These are phyloP conservation scores for Eleusine indica DNA, from an alignment of 176 grass and related monocot species.

Conservation along the genomic window DNA sequence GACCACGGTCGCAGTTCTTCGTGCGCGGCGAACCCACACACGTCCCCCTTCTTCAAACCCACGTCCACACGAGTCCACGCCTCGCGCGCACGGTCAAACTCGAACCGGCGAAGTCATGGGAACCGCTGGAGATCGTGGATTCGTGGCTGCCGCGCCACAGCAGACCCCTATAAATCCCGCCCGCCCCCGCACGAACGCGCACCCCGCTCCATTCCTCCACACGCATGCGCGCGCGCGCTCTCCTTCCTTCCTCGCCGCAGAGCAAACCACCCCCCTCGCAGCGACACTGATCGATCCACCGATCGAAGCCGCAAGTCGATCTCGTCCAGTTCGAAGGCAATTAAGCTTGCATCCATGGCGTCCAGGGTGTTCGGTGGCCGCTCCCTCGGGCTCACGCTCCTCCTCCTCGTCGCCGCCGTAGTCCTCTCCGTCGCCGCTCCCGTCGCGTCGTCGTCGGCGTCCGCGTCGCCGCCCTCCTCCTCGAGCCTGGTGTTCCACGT, in stretches of 20 bases:
- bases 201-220: too few relatives aligned
- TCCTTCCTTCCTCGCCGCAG: too few relatives aligned
- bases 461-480: not conserved
- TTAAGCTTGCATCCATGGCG: constrained; percentile 6
- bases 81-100: not conserved
- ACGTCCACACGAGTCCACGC: not conserved
- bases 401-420: not conserved
- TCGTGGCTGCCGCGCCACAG: not conserved
- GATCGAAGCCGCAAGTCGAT: not conserved
- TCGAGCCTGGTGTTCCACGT: constrained; percentile 56
- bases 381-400: not conserved
- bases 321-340: not conserved
- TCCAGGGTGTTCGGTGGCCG: too few relatives aligned
- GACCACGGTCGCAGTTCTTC: not conserved
- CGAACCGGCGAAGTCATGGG: not conserved
- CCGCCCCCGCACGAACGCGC: not conserved
- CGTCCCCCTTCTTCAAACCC: not conserved
- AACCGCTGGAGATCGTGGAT: not conserved
- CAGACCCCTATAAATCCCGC: not conserved
- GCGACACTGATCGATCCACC: too few relatives aligned
- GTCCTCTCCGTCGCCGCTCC: constrained; percentile 23
- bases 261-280: too few relatives aligned
- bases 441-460: not conserved
- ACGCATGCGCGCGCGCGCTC: too few relatives aligned
- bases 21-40: not conserved